Conservation (phyloP, 495 filamentous ascomycete species). For the Viridothelium virens region DNA sequence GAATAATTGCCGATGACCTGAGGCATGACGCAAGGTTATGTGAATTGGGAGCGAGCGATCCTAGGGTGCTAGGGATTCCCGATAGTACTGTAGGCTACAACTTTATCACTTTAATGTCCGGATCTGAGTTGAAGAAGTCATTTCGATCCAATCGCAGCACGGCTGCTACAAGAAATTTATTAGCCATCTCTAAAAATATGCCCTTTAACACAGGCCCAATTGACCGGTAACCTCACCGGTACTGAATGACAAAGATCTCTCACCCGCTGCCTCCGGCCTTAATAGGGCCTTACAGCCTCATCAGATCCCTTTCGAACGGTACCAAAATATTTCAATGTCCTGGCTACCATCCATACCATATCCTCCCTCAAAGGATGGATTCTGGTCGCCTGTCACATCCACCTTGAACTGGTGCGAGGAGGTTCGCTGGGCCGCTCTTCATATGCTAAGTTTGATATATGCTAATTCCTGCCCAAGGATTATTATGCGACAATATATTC, state of each 20-base stretch:
- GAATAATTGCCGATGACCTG: neutral
- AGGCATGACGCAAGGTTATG: neutral
- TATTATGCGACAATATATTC: slow-evolving; percentile 38
- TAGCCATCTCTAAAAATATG: no score
- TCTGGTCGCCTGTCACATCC: slow-evolving; percentile 79
- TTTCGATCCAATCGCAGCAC: no score
- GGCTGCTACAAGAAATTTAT: no score
- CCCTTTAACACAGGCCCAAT: no score
- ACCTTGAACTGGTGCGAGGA: slow-evolving; percentile 95
- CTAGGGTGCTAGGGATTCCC: no score
- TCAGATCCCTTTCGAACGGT: neutral
- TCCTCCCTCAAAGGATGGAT: slow-evolving; percentile 57
- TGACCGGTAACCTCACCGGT: neutral
- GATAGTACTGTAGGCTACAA: no score
- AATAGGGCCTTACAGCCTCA: neutral
- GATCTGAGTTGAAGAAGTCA: no score
- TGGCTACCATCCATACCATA: slow-evolving; percentile 61
- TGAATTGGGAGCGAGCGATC: no score
- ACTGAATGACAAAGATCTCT: neutral
- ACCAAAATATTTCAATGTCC: slow-evolving; percentile 13
- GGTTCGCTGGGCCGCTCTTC: slow-evolving; percentile 40
- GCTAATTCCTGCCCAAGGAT: slow-evolving; percentile 24
- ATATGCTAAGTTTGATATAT: neutral
- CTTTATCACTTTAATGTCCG: no score
- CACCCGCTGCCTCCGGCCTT: neutral